A percentile compares a stretch with the other conserved stretches of the same genome.
These are phyloP conservation scores for Exophiala oligosperma DNA, from an alignment of 2,329 filamentous ascomycete genomes.

Conservation along the genomic window DNA sequence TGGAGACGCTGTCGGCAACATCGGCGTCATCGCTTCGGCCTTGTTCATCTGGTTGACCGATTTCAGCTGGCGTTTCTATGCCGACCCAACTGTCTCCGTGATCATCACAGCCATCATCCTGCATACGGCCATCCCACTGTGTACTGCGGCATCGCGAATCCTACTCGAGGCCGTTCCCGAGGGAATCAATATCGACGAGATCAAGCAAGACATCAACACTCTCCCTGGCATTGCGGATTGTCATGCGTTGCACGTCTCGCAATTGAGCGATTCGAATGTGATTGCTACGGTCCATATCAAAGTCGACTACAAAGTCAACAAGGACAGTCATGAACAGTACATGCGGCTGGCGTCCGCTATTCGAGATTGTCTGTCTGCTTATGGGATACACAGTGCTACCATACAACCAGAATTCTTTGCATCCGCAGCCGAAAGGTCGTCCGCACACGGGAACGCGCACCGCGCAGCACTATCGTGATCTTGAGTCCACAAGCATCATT, in stretches of 20 bases:
- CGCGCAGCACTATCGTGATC: not conserved
- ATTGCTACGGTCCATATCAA: constrained; percentile 92
- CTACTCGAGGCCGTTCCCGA: constrained; percentile 90
- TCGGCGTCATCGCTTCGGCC: constrained; percentile 58
- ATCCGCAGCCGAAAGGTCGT: not conserved
- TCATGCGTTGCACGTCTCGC: constrained; percentile 96
- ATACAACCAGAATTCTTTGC: constrained; percentile 81
- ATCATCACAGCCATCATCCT: constrained; percentile 81
- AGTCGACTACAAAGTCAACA: constrained; percentile 82
- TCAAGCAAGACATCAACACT: constrained; percentile 83
- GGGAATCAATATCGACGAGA: constrained; percentile 81
- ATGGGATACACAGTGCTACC: constrained; percentile 93
- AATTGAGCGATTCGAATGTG: constrained; percentile 89
- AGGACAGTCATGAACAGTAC: constrained; percentile 73
- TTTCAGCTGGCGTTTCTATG: constrained; percentile 78
- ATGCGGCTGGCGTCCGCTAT: constrained; percentile 84
- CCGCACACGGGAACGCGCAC: not conserved
- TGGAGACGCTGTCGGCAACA: constrained; percentile 47
- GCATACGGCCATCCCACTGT: constrained; percentile 48
- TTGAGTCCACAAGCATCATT: not conserved
- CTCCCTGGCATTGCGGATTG: constrained; percentile 84
- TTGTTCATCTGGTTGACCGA: constrained; percentile 88
- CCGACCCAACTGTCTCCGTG: constrained; percentile 86
- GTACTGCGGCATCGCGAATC: constrained; percentile 64
- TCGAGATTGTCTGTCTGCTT: constrained; percentile 84